phyloP scores from a whole-genome alignment of 495 filamentous ascomycete species.

The Penicillium bovifimosum region DNA sequence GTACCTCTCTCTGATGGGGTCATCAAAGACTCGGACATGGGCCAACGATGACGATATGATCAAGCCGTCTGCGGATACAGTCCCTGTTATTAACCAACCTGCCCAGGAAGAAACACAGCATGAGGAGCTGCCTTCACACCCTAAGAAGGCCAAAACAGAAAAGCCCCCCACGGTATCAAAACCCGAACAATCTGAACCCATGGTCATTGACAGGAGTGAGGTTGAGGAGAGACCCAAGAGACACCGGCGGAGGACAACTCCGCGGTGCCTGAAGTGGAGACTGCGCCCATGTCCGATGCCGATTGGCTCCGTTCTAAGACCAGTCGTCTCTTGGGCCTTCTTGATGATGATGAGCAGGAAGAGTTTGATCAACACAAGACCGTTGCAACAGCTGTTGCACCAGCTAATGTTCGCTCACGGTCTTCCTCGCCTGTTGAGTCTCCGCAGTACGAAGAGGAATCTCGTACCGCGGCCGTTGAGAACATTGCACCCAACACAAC shows the following conservation, averaged over 20 bases:
- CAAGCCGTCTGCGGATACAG: conserved; percentile 21
- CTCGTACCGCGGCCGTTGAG: conserved; percentile 20
- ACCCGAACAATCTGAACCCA: conserved; percentile 19
- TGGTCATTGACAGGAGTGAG: conserved; percentile 21
- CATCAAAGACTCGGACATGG: conserved; percentile 63
- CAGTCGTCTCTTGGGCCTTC: conserved; percentile 79
- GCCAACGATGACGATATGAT: conserved; percentile 51
- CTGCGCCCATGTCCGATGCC: conserved; percentile 50
- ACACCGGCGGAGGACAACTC: conserved; percentile 17
- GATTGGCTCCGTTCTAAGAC: conserved; percentile 94
- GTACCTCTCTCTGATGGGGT: conserved; percentile 77
- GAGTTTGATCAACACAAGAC: conserved; percentile 27
- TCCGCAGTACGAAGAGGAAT: conserved; percentile 13
- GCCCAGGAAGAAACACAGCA: conserved; percentile 21
- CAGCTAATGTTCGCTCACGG: background rate
- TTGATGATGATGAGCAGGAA: conserved; percentile 58
- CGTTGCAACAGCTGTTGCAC: conserved; percentile 10
- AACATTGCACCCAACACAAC: conserved; percentile 16
- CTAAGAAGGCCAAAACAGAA: conserved; percentile 38
- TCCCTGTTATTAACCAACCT: conserved; percentile 19
- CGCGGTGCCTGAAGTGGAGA: conserved; percentile 12
- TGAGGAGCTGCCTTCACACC: conserved; percentile 39
- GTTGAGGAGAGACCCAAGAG: conserved; percentile 16
- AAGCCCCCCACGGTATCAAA: conserved; percentile 5
- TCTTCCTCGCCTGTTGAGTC: background rate